phyloP scores from a whole-genome alignment of 2,329 filamentous ascomycete genomes.

The Colletotrichum orbiculare region DNA sequence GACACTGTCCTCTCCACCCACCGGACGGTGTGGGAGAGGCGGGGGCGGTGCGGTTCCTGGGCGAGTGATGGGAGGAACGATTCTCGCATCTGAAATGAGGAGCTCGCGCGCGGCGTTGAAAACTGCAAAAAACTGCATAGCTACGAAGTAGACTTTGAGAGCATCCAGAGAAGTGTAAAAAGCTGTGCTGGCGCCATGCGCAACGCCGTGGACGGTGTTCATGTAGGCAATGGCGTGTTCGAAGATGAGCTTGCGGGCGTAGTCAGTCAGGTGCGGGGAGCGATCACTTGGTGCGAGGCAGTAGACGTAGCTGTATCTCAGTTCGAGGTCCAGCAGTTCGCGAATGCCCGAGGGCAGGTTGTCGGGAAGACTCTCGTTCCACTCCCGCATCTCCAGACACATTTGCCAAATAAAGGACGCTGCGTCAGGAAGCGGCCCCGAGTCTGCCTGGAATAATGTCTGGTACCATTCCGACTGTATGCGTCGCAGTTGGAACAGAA shows the following conservation, averaged over 20 bases:
- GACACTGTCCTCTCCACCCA: conserved; percentile 59
- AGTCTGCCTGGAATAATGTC: conserved; percentile 83
- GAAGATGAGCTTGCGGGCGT: conserved; percentile 84
- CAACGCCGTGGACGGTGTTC: conserved; percentile 75
- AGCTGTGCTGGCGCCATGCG: conserved; percentile 69
- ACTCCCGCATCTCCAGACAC: conserved; percentile 81
- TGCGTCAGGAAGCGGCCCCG: conserved; percentile 74
- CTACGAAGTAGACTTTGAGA: conserved; percentile 82
- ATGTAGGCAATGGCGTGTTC: conserved; percentile 89
- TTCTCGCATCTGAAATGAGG: conserved; percentile 61
- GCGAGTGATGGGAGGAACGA: conserved; percentile 55
- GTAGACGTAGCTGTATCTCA: conserved; percentile 92
- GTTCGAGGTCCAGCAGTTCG: conserved; percentile 85
- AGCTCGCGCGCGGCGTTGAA: conserved; percentile 64
- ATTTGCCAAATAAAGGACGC: conserved; percentile 79
- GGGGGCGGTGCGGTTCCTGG: conserved; percentile 62
- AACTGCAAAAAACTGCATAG: conserved; percentile 71
- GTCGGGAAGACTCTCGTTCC: conserved; percentile 81
- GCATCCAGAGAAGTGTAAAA: conserved; percentile 91
- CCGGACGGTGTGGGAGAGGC: conserved; percentile 61
- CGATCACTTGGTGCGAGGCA: conserved; percentile 84
- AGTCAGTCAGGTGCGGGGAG: conserved; percentile 77
- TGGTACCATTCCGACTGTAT: conserved; percentile 93
- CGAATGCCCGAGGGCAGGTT: conserved; percentile 73
- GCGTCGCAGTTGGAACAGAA: conserved; percentile 85